Evolutionary conservation across 1,139 yeast genomes (phyloP).

Genomic region (Yamadazyma atmosphaerica): DNA sequence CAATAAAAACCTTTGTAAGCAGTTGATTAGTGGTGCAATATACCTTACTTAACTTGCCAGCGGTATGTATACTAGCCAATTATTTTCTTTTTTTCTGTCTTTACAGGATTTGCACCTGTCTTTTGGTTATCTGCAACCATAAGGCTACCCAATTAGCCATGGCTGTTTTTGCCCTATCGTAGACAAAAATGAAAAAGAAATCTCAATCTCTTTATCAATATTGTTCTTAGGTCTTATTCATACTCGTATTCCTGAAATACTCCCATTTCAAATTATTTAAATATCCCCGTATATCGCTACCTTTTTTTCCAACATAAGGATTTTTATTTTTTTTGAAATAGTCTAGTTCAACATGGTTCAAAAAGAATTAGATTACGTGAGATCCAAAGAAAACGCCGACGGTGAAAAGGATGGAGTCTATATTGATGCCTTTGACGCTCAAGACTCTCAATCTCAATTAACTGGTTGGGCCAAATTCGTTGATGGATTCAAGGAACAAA

Average conservation of each 20-base stretch:
- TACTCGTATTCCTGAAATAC: not conserved
- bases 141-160: not conserved
- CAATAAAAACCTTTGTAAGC: not conserved
- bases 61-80: not conserved
- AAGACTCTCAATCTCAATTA: conserved; percentile 25
- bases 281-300: not conserved
- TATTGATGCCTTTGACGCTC: conserved; percentile 42
- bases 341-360: conserved; percentile 30
- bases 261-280: not conserved
- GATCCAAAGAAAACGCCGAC: conserved; percentile 38
- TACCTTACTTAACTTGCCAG: not conserved
- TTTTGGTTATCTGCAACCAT: not conserved
- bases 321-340: not conserved
- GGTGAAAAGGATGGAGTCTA: conserved; percentile 44
- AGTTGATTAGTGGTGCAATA: not conserved
- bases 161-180: conserved; percentile 1
- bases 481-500: conserved; percentile 60
- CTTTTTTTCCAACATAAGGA: not conserved
- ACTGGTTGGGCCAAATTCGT: conserved; percentile 43
- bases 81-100: not conserved
- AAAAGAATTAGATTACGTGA: conserved; percentile 44
- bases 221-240: not conserved
- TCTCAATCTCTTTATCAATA: not conserved
- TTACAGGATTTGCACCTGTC: not conserved
- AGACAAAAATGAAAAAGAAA: not conserved